Percentiles rank a stretch among this genome's conserved stretches.
Conservation (phyloP, 176 grass and related monocot species). For the Raddia distichophylla region DNA sequence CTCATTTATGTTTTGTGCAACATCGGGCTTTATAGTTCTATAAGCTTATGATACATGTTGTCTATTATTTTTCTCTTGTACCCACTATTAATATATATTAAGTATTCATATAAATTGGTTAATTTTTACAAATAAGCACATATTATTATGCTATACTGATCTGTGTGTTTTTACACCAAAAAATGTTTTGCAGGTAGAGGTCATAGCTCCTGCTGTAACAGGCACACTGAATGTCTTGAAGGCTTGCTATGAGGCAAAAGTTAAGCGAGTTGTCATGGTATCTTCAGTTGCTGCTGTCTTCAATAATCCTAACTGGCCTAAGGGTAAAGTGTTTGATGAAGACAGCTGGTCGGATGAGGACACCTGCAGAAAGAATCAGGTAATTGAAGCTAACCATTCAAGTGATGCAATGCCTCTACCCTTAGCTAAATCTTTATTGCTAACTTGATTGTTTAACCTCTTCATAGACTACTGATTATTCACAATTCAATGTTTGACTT, state of each 20-base stretch:
- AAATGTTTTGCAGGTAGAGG: constrained; percentile 47
- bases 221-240: constrained; percentile 88
- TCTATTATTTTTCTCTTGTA: neutral
- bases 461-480: neutral
- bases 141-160: neutral
- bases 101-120: neutral
- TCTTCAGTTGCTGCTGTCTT: constrained; percentile 48
- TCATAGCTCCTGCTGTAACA: constrained; percentile 69
- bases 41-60: neutral
- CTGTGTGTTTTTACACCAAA: neutral
- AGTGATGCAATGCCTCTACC: neutral
- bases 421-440: neutral
- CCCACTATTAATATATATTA: neutral
- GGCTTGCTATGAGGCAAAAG: constrained; percentile 65
- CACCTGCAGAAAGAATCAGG: constrained; percentile 67
- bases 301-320: constrained; percentile 64
- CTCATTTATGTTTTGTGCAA: neutral
- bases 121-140: neutral
- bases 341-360: constrained; percentile 72
- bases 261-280: constrained; percentile 72
- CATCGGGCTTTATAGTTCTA: neutral
- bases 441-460: neutral
- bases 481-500: neutral
- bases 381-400: constrained; percentile 8
- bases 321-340: constrained; percentile 66